A percentile compares a stretch with the other conserved stretches of the same genome.
Conservation (phyloP, 495 filamentous ascomycete species). For the Cercophora newfieldiana region DNA sequence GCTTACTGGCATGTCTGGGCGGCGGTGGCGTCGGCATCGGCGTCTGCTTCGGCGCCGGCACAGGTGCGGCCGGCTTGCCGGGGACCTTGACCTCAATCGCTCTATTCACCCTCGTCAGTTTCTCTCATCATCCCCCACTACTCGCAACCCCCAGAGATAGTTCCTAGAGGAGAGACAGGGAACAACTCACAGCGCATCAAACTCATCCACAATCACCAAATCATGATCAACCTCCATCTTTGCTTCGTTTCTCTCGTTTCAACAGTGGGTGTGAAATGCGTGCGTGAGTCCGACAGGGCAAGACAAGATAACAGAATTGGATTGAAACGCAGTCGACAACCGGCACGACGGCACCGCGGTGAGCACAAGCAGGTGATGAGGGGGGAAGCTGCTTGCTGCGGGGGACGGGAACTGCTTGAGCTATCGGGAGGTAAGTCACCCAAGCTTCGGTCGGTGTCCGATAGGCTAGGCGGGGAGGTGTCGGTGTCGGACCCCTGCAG, state of each 20-base stretch:
- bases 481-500: neutral
- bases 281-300: no score
- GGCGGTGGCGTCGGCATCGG: neutral
- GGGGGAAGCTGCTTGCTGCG: no score
- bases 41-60: neutral
- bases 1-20: neutral
- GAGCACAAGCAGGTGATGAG: no score
- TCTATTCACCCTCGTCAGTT: conserved; percentile 7
- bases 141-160: neutral
- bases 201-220: conserved; percentile 46
- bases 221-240: conserved; percentile 32
- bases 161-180: neutral
- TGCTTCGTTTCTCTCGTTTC: neutral
- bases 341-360: no score
- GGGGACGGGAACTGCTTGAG: no score
- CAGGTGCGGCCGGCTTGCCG: conserved; percentile 1
- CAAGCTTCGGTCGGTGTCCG: no score
- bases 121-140: neutral
- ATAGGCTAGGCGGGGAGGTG: neutral
- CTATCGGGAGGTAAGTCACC: no score
- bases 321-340: no score
- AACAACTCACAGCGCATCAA: conserved; percentile 46
- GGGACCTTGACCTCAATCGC: conserved; percentile 21
- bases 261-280: no score
- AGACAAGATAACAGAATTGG: no score